Conservation (phyloP, 306 rosid genomes). For the Elaeagnus macrophylla region DNA sequence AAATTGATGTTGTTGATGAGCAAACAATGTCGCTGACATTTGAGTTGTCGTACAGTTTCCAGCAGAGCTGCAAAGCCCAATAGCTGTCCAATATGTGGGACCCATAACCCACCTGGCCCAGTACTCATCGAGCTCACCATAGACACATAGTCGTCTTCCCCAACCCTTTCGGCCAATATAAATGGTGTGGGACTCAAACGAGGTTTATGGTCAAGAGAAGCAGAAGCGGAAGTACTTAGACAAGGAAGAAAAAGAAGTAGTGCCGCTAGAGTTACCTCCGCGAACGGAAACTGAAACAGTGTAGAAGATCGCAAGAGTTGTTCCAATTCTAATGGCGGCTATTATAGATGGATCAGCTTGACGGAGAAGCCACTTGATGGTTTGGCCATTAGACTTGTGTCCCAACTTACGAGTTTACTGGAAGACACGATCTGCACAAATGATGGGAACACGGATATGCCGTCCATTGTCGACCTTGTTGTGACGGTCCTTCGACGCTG, state of each 20-base stretch:
- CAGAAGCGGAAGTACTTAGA: constrained; percentile 25
- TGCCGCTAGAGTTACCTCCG: constrained; percentile 18
- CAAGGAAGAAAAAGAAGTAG: constrained; percentile 28
- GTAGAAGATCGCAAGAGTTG: constrained; percentile 87
- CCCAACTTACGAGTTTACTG: constrained; percentile 95
- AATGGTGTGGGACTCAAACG: constrained; percentile 66
- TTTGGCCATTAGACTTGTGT: constrained; percentile 95
- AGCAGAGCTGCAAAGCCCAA: constrained; percentile 85
- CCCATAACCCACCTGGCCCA: constrained; percentile 65
- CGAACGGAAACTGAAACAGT: constrained; percentile 66
- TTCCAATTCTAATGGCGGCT: constrained; percentile 93
- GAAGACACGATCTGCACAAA: constrained; percentile 93
- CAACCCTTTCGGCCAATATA: constrained; percentile 79
- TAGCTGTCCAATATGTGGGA: constrained; percentile 81
- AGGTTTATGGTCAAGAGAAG: constrained; percentile 50
- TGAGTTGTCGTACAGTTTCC: constrained; percentile 55
- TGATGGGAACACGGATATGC: constrained; percentile 91
- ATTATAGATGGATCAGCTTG: constrained; percentile 97
- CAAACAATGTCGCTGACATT: constrained; percentile 34
- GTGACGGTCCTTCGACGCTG: constrained; percentile 82
- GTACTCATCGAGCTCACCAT: constrained; percentile 40
- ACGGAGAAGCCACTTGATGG: constrained; percentile 98
- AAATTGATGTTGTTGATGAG: constrained; percentile 57
- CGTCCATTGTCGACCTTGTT: constrained; percentile 96
- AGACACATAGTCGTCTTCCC: constrained; percentile 56